phyloP scores from a whole-genome alignment of 257 asterid species.

The Plantago ovata region DNA sequence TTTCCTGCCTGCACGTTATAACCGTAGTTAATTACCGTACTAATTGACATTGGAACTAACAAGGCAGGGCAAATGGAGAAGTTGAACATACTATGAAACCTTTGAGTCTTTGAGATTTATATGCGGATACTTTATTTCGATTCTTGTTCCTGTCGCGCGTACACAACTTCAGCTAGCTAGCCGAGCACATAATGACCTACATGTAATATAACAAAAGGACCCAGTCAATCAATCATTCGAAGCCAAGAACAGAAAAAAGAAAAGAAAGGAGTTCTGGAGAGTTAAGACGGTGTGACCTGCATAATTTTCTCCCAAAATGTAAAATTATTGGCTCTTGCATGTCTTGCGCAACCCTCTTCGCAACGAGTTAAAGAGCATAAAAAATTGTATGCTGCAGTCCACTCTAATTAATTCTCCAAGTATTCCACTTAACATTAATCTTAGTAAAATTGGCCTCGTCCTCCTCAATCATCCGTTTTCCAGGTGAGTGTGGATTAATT shows the following conservation, averaged over 20 bases:
- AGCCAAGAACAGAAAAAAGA: not conserved
- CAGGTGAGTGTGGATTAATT: too few relatives aligned
- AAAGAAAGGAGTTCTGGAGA: too few relatives aligned
- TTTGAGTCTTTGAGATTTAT: slow-evolving; percentile 79
- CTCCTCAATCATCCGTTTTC: too few relatives aligned
- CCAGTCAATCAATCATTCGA: not conserved
- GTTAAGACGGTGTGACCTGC: too few relatives aligned
- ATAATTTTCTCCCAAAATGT: slow-evolving; percentile 84
- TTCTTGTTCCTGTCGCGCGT: slow-evolving; percentile 52
- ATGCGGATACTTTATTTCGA: slow-evolving; percentile 28
- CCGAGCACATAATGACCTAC: slow-evolving; percentile 87
- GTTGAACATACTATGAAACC: slow-evolving; percentile 63
- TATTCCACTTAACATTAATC: too few relatives aligned
- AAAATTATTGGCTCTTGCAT: slow-evolving; percentile 57
- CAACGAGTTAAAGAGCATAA: too few relatives aligned
- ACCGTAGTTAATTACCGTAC: not conserved
- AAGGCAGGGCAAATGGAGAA: not conserved
- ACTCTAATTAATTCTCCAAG: too few relatives aligned
- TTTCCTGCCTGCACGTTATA: slow-evolving; percentile 65
- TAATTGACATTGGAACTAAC: not conserved
- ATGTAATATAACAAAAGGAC: slow-evolving; percentile 16
- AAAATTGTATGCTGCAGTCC: too few relatives aligned
- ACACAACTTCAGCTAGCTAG: slow-evolving; percentile 70
- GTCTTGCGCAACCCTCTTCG: too few relatives aligned
- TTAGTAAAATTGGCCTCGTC: too few relatives aligned